Evolutionary conservation across 176 grass and related monocot genomes (phyloP), one percentile per base, ranked within the genome.

Genomic region (Oryza nivara): DNA sequence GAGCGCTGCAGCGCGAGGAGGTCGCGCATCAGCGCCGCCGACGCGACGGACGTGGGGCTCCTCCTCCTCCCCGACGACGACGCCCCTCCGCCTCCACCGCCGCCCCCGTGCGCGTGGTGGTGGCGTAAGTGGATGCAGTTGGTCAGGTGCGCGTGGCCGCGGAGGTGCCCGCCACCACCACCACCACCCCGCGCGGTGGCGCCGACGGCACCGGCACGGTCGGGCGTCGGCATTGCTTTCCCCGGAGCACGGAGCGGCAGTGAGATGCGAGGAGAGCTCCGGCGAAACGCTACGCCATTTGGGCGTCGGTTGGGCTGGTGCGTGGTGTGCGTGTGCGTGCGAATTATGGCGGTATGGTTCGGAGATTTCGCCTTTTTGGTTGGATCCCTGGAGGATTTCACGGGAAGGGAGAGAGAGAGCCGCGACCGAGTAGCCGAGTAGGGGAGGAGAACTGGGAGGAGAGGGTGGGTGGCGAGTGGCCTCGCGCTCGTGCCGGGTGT

Each of bases 91-190:
- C 48, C 77, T 30, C n/a, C 83, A 6, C 40, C 51, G 16, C 51
- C 70, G 30, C 30, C 48, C 9, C 11, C 67, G 54, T 88, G 79
- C 8, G 69, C 70, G 67, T 89, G 92, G 85, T 98, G 89, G 89
- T 95, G 92, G 56, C 87, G 90, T 58, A 94, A 70, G 80, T 98
- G 96, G 78, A 95, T 87, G 89, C 89, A 95, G 84, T 95, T 95
- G 77, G 91, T 88, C 51, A 98, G 89, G 83, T 95, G 96, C 60
- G 91, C 88, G 71, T 98, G 96, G 83, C 81, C 86, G 54, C 88
- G 85, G 65, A 76, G 80, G 76, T 95, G 96, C 11, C 87, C 85
- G 22, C 82, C 86, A 35, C 34, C 85, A 22, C 82, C 86, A 25
- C 72, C 84, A 11, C 67, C 90, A 54, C 56, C 56, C 19, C 56